phyloP scores from a whole-genome alignment of 768 basidiomycete genomes.

The Tulasnella sp. region DNA sequence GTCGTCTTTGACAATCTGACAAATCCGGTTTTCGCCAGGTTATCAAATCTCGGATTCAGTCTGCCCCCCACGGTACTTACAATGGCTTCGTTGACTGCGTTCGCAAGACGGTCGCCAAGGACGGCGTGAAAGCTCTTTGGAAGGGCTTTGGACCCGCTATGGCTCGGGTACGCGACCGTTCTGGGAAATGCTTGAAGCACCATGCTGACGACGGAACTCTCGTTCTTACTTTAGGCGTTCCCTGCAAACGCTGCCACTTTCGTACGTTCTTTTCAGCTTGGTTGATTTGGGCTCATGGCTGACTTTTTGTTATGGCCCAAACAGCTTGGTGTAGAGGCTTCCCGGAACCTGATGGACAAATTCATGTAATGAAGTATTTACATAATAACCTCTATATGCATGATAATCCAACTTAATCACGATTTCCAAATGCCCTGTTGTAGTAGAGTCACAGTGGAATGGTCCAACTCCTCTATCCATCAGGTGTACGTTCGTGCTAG shows the following conservation, averaged over 20 bases:
- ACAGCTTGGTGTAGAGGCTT: conserved; percentile 86
- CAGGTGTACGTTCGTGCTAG: conserved; percentile 24
- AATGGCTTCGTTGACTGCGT: conserved; percentile 87
- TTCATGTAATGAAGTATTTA: neutral
- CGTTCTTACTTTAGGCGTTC: conserved; percentile 54
- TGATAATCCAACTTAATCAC: neutral
- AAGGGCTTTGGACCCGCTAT: conserved; percentile 98
- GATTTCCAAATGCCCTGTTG: neutral
- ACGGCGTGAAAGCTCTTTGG: conserved; percentile 84
- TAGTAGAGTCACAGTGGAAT: neutral
- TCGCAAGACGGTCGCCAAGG: conserved; percentile 78
- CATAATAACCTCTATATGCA: neutral
- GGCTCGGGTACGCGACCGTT: conserved; percentile 53
- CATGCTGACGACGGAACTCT: neutral
- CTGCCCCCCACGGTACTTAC: conserved; percentile 96
- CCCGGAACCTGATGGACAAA: conserved; percentile 69
- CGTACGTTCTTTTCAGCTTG: conserved; percentile 36
- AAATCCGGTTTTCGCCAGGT: conserved; percentile 40
- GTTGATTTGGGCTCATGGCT: conserved; percentile 16
- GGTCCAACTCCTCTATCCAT: neutral
- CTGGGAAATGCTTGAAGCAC: neutral
- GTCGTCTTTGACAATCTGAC: neutral
- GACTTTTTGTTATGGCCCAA: neutral
- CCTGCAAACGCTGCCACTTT: conserved; percentile 95
- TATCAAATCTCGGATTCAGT: conserved; percentile 90